phyloP scores from a whole-genome alignment of 345 rosid species.

The Eucalyptus leucophloia region DNA sequence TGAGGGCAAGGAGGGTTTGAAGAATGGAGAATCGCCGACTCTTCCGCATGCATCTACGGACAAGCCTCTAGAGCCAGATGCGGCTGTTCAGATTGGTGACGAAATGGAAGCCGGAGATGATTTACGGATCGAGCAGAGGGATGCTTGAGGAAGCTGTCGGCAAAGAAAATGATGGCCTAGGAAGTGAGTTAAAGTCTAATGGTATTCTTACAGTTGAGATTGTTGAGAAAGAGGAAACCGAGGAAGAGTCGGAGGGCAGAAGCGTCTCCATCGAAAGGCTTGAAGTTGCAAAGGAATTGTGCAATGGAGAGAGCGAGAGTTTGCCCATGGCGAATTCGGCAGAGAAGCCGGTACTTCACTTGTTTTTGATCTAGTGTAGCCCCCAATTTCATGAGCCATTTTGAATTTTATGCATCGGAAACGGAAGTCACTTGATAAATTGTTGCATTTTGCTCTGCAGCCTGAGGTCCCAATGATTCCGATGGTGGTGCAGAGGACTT shows the following conservation, averaged over 20 bases:
- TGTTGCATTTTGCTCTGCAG: neutral
- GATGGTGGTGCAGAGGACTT: slow-evolving; percentile 30
- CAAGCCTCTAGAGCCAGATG: neutral
- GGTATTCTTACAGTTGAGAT: neutral
- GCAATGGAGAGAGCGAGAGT: neutral
- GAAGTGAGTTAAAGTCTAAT: neutral
- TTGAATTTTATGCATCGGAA: neutral
- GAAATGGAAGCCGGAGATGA: neutral
- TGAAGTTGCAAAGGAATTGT: neutral
- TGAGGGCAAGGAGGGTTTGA: neutral
- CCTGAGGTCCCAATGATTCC: neutral
- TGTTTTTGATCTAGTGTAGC: neutral
- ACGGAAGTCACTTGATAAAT: neutral
- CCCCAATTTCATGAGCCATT: neutral
- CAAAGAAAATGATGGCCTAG: neutral
- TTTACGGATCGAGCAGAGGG: neutral
- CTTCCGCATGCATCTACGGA: neutral
- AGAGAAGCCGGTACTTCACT: neutral
- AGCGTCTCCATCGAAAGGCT: neutral
- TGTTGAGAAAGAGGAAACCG: neutral
- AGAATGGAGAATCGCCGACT: neutral
- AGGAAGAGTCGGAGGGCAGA: neutral
- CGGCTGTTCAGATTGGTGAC: neutral
- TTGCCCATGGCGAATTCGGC: neutral
- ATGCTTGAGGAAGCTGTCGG: neutral